Conservation (phyloP, 768 basidiomycete genomes). For the Termitomyces heimii region DNA sequence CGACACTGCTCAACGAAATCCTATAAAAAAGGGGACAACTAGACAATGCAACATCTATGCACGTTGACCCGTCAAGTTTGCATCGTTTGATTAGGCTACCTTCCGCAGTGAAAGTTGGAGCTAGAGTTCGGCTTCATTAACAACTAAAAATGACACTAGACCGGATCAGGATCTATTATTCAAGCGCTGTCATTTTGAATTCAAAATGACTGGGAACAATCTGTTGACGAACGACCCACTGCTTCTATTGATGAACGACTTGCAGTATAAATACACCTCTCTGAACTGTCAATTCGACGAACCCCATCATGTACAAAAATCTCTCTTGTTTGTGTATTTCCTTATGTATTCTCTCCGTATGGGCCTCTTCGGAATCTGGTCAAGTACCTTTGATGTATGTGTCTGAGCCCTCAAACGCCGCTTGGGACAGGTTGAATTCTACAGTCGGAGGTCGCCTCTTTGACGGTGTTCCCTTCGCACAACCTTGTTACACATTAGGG, state of each 20-base stretch:
- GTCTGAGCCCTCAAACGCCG: not conserved
- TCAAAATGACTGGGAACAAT: not conserved
- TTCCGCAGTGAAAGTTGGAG: too few species aligned
- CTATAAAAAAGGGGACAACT: too few species aligned
- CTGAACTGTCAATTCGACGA: not conserved
- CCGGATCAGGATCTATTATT: not conserved
- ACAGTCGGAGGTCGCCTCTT: constrained; percentile 12
- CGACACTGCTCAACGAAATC: not conserved
- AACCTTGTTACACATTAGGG: constrained; percentile 15
- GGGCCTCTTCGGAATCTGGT: not conserved
- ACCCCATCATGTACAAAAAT: not conserved
- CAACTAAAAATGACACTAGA: not conserved
- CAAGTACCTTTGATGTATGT: constrained; percentile 4
- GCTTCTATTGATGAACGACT: not conserved
- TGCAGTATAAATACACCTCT: not conserved
- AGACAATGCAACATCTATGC: too few species aligned
- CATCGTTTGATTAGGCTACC: not conserved
- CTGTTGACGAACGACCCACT: not conserved
- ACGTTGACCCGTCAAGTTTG: not conserved
- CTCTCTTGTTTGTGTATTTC: not conserved
- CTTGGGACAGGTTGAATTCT: constrained; percentile 15
- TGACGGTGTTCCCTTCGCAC: constrained; percentile 17
- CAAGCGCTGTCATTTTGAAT: not conserved
- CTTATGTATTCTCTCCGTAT: not conserved
- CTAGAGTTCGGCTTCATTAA: too few species aligned